These are phyloP conservation scores for baker's yeast (Saccharomyces cerevisiae) DNA, from an alignment of 805 yeast genomes.

Conservation along the genomic window DNA sequence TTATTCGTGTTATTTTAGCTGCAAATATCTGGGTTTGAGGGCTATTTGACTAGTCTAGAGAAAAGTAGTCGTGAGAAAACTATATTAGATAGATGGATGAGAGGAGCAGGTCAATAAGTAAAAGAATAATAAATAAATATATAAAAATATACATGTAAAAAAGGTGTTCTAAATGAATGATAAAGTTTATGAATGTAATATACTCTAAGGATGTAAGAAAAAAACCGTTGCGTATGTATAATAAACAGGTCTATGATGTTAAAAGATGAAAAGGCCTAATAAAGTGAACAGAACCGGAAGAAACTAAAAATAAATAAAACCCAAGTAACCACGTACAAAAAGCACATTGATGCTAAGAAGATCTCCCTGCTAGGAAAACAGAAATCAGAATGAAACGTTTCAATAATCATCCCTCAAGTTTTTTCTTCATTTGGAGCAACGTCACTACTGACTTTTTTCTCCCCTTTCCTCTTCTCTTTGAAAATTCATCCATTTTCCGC, in stretches of 20 bases:
- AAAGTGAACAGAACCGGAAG: background rate
- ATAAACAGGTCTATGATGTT: background rate
- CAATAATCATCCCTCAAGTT: conserved; percentile 4
- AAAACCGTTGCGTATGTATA: background rate
- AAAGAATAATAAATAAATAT: background rate
- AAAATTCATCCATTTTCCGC: conserved; percentile 15
- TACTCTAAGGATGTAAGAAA: background rate
- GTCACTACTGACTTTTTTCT: conserved; percentile 26
- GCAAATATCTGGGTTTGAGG: background rate
- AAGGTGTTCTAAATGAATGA: background rate
- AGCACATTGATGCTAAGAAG: background rate
- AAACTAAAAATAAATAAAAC: background rate
- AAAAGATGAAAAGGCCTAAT: background rate
- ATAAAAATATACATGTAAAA: background rate
- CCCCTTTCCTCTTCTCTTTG: conserved; percentile 19
- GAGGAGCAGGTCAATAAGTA: background rate
- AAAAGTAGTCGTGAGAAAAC: background rate
- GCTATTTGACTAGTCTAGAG: background rate
- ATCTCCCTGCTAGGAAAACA: background rate
- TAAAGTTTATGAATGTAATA: background rate
- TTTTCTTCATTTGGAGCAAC: conserved; percentile 18
- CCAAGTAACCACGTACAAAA: background rate
- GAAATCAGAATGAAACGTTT: background rate
- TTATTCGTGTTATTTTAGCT: no score
- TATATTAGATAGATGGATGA: background rate